Percentiles rank a stretch among this genome's conserved stretches.
Evolutionary conservation across 805 yeast species (phyloP).

Genomic region (Hanseniaspora singularis): DNA sequence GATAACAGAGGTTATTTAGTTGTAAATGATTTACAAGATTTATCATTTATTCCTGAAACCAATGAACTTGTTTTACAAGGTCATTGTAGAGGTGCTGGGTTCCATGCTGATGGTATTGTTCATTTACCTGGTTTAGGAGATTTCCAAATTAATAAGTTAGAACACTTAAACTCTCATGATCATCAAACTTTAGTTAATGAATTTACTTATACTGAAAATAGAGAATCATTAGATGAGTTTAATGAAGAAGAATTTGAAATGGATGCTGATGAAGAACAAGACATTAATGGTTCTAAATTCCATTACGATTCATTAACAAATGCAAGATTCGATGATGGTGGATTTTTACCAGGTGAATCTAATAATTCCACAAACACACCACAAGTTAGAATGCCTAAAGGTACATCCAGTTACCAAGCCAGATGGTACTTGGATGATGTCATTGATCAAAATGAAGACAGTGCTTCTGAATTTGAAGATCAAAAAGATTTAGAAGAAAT

Average conservation of each 20-base stretch:
- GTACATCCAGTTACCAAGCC: slow-evolving; percentile 69
- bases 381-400: slow-evolving; percentile 49
- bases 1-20: slow-evolving; percentile 81
- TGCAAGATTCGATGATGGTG: slow-evolving; percentile 33
- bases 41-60: slow-evolving; percentile 21
- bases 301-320: slow-evolving; percentile 25
- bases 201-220: slow-evolving; percentile 32
- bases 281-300: slow-evolving; percentile 19
- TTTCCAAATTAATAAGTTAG: slow-evolving; percentile 60
- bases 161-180: slow-evolving; percentile 28
- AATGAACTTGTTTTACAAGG: slow-evolving; percentile 59
- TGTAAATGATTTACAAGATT: slow-evolving; percentile 45
- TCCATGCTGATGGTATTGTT: slow-evolving; percentile 62
- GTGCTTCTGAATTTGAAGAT: slow-evolving; percentile 30
- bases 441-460: slow-evolving; percentile 26
- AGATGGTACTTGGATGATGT: slow-evolving; percentile 63
- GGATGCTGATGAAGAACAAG: slow-evolving; percentile 20
- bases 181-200: slow-evolving; percentile 16
- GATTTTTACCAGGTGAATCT: slow-evolving; percentile 30
- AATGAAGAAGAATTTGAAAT: slow-evolving; percentile 35
- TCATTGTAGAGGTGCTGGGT: slow-evolving; percentile 73
- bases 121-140: slow-evolving; percentile 89
- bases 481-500: slow-evolving; percentile 23
- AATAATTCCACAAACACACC: slow-evolving; percentile 19
- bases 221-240: slow-evolving; percentile 49